A percentile compares a stretch with the other conserved stretches of the same genome.
phyloP scores from a whole-genome alignment of 2,329 filamentous ascomycete species.

The Alternaria ethzedia region DNA sequence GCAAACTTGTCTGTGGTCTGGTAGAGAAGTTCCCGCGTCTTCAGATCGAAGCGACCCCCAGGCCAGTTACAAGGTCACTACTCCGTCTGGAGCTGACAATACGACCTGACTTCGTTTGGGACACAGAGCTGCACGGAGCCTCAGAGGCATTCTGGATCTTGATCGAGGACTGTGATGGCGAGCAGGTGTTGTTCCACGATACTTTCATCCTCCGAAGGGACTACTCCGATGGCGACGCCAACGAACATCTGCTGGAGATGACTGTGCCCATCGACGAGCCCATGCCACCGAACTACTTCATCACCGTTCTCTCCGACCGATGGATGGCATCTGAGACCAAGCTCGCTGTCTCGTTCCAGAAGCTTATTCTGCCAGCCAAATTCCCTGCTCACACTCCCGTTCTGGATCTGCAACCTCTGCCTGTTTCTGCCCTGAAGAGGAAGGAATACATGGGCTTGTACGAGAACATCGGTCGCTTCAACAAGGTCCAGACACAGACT shows the following conservation, averaged over 20 bases:
- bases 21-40: slow-evolving; percentile 93
- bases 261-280: slow-evolving; percentile 96
- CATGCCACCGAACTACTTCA: slow-evolving; percentile 98
- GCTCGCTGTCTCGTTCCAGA: slow-evolving; percentile 91
- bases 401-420: slow-evolving; percentile 88
- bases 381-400: slow-evolving; percentile 94
- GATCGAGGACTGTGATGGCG: slow-evolving; percentile 95
- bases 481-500: slow-evolving; percentile 95
- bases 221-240: slow-evolving; percentile 83
- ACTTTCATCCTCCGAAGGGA: slow-evolving; percentile 90
- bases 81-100: slow-evolving; percentile 88
- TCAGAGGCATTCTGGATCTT: slow-evolving; percentile 97
- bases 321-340: slow-evolving; percentile 99
- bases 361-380: slow-evolving; percentile 90
- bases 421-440: slow-evolving; percentile 85
- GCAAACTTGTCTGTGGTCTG: slow-evolving; percentile 81
- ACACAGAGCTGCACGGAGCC: slow-evolving; percentile 83
- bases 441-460: slow-evolving; percentile 84
- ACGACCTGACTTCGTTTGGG: slow-evolving; percentile 95
- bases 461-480: slow-evolving; percentile 85
- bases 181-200: slow-evolving; percentile 94
- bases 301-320: slow-evolving; percentile 89
- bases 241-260: slow-evolving; percentile 94
- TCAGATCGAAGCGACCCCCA: slow-evolving; percentile 90
- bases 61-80: slow-evolving; percentile 94